Percentiles rank a stretch among this genome's conserved stretches.
phyloP scores from a whole-genome alignment of 2,329 filamentous ascomycete genomes.

The Cercospora sp. region DNA sequence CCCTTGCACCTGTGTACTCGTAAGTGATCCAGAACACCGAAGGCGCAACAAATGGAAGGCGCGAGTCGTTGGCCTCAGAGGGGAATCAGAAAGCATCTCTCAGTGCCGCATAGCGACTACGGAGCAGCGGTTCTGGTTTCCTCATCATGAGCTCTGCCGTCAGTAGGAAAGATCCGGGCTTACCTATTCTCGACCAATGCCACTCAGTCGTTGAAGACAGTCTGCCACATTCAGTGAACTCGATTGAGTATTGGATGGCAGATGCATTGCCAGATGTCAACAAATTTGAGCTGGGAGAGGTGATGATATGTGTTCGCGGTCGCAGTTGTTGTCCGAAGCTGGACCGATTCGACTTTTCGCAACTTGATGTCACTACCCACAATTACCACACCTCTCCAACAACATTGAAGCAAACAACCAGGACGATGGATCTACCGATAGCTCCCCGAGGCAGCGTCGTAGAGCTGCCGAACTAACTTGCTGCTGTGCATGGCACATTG shows the following conservation, averaged over 20 bases:
- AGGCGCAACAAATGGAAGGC: not conserved
- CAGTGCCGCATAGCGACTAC: constrained; percentile 11
- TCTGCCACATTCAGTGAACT: not conserved
- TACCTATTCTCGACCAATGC: not conserved
- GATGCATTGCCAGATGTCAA: not conserved
- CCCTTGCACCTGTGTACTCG: not conserved
- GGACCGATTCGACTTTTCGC: not conserved
- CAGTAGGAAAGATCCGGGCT: not conserved
- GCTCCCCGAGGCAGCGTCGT: not conserved
- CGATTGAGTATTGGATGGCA: not conserved
- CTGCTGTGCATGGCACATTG: not conserved
- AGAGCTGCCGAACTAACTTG: not conserved
- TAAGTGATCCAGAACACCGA: not conserved
- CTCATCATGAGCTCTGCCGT: constrained; percentile 6
- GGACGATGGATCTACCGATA: not conserved
- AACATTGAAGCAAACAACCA: not conserved
- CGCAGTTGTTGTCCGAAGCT: not conserved
- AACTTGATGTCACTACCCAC: not conserved
- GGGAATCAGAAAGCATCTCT: constrained; percentile 12
- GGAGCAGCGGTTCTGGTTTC: constrained; percentile 12
- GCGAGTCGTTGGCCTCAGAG: not conserved
- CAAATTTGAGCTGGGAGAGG: not conserved
- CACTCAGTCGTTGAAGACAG: not conserved
- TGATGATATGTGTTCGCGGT: not conserved
- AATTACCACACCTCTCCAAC: not conserved